Base-by-base conservation (phyloP, 495 filamentous ascomycete species). In the Neurospora intermedia region DNA sequence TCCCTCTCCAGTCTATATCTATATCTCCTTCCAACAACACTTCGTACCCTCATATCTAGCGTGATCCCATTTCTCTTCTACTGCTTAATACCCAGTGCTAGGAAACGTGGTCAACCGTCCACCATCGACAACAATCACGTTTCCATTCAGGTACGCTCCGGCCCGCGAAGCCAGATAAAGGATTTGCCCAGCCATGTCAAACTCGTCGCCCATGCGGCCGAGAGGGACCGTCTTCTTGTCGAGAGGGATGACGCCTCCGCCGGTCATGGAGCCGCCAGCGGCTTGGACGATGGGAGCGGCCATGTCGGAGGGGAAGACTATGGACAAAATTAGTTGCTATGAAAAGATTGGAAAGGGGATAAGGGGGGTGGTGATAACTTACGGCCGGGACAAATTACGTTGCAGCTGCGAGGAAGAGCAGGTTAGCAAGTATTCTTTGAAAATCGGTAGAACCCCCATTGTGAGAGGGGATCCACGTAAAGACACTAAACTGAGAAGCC, bases 361-460 rank as follows among this genome's bases (percentile, higher is more conserved):
- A 31, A 18, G 41, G 69, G 72, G 13, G 48, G 40, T 71, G 45
- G 69, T 42, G 3, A 54, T 40, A 3, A 83, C 88, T 85, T 80
- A 91, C 89, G 79, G 23, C 91, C 91, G 40, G 91, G 90, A 10
- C 88, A 87, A 38, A 93, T 84, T n/a, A 86, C 85, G 82, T 92
- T 93, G 10, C 86, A 82, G 70, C 84, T 84, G 6, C n/a, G 43
- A 13, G 38, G 23, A 66, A 8, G 15, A 16, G 0, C 9, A 31
- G 11, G 20, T 27, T 43, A 41, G 72, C 31, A 7, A 43, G 42
- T 43, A 1, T 5, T 16, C 15, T 43, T 6, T 43, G 13, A 15
- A 16, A 16, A 43, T 0, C 4, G 4, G 4, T 43, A 43, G 15
- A 43, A 16, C 6, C 42, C 42, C 13, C 13, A 43, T 16, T 15